Conservation (phyloP, 176 grass and related monocot species). For the Carex scoparia region DNA sequence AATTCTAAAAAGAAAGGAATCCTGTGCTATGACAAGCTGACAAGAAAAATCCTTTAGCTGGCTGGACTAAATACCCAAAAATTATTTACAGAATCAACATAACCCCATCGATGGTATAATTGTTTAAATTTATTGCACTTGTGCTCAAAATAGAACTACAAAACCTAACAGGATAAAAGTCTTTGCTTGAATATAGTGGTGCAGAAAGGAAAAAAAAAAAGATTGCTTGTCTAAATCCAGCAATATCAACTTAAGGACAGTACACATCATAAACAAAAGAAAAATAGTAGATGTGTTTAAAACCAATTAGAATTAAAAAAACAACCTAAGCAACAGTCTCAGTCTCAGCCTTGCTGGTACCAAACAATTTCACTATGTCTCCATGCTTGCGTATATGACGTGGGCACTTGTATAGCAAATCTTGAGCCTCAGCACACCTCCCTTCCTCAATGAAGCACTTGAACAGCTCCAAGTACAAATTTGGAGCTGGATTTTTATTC, state of each 20-base stretch:
- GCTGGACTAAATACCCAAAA: neutral
- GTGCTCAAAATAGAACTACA: neutral
- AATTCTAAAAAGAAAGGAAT: neutral
- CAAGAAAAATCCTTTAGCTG: neutral
- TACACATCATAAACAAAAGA: conserved; percentile 1
- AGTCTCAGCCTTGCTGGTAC: conserved; percentile 36
- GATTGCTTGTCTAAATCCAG: neutral
- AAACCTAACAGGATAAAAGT: neutral
- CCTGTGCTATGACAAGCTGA: neutral
- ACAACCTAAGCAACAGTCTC: conserved; percentile 30
- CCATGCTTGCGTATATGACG: conserved; percentile 62
- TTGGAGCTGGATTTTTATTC: conserved; percentile 32
- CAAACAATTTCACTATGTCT: conserved; percentile 58
- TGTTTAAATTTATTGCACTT: neutral
- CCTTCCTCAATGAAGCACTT: conserved; percentile 66
- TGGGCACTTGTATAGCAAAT: conserved; percentile 77
- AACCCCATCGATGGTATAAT: neutral
- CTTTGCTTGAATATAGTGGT: neutral
- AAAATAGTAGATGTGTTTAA: neutral
- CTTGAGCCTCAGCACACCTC: conserved; percentile 70
- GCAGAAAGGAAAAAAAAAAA: neutral
- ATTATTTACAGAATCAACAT: neutral
- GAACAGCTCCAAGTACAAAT: conserved; percentile 57
- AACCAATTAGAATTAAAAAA: neutral
- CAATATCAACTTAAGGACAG: neutral